Conservation (phyloP, 371 early-diverging fungal genomes). For the Actinomortierella wolfii region DNA sequence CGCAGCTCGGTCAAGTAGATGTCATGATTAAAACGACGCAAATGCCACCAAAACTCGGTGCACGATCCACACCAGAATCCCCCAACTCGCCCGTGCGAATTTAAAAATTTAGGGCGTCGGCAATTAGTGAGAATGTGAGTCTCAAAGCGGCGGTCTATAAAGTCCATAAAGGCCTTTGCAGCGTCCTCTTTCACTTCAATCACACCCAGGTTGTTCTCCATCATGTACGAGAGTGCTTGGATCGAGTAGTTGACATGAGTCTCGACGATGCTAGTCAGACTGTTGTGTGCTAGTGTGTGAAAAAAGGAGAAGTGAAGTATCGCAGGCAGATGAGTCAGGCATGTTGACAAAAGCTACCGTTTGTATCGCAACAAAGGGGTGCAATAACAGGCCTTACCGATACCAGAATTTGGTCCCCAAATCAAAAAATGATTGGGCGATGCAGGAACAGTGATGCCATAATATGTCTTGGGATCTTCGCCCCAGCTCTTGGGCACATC, state of each 20-base stretch:
- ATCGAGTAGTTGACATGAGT: conserved; percentile 31
- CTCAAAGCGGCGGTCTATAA: conserved; percentile 21
- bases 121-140: conserved; percentile 17
- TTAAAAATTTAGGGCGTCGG: conserved; percentile 18
- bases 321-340: too few species aligned
- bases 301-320: too few species aligned
- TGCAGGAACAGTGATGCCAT: conserved; percentile 23
- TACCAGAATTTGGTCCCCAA: conserved; percentile 35
- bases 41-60: conserved; percentile 34
- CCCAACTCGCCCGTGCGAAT: conserved; percentile 20
- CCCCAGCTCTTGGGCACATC: conserved; percentile 29
- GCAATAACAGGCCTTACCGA: conserved; percentile 11
- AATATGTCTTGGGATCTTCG: conserved; percentile 25
- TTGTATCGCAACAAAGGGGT: too few species aligned
- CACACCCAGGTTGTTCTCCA: conserved; percentile 21
- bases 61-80: conserved; percentile 30
- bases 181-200: conserved; percentile 36
- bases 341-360: too few species aligned
- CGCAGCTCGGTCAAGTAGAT: too few species aligned
- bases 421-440: conserved; percentile 40
- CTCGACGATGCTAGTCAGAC: conserved; percentile 24
- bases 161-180: conserved; percentile 16
- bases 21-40: not conserved
- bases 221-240: conserved; percentile 33
- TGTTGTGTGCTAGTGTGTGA: conserved; percentile 19